These are phyloP conservation scores for Flaveria brownii DNA, from an alignment of 129 eudicot genomes.

Conservation along the genomic window DNA sequence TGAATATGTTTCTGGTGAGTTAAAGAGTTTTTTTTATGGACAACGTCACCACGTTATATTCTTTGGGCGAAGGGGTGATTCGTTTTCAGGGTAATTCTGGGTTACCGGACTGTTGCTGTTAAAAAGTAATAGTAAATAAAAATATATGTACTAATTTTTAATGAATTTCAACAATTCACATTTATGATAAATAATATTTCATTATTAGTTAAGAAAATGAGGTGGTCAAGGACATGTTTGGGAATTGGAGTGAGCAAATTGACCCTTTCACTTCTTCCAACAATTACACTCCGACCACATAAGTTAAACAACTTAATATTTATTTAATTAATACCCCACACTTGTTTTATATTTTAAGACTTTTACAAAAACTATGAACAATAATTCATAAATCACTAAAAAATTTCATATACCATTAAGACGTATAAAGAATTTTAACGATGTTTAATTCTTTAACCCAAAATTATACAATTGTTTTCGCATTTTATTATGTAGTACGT, in stretches of 20 bases:
- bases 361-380: background rate
- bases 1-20: no score
- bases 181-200: background rate
- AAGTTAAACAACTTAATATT: constrained; percentile 30
- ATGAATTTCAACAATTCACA: background rate
- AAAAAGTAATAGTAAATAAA: no score
- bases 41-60: no score
- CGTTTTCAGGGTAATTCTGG: no score
- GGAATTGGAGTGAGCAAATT: constrained; percentile 51
- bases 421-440: background rate
- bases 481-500: background rate
- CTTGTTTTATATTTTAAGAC: background rate
- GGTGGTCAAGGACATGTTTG: constrained; percentile 45
- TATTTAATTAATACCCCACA: constrained; percentile 12
- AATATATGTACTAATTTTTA: background rate
- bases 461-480: background rate
- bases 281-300: constrained; percentile 46
- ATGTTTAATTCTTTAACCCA: background rate
- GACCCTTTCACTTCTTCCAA: constrained; percentile 46
- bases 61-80: no score
- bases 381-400: background rate
- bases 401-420: background rate
- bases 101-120: no score
- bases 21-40: no score
- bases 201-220: constrained; percentile 22